phyloP scores from a whole-genome alignment of 768 basidiomycete species.

The Mycena rosella region DNA sequence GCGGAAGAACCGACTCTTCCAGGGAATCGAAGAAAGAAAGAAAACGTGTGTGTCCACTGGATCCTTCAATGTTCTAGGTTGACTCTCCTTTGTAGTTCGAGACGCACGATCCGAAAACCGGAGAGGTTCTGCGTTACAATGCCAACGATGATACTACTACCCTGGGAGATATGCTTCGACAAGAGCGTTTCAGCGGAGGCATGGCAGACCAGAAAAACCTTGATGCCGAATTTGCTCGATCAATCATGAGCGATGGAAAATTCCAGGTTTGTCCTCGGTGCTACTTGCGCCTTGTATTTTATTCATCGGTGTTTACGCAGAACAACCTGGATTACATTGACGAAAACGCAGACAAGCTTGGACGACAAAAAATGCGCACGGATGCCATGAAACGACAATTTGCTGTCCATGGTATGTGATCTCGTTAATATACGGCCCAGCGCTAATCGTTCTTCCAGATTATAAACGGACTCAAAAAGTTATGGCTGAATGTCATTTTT shows the following conservation, averaged over 20 bases:
- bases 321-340: conserved; percentile 95
- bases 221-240: conserved; percentile 89
- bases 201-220: conserved; percentile 92
- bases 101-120: conserved; percentile 91
- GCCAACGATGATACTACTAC: conserved; percentile 91
- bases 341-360: conserved; percentile 94
- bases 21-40: conserved; percentile 86
- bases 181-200: conserved; percentile 92
- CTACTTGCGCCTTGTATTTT: background rate
- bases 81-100: conserved; percentile 68
- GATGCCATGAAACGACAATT: conserved; percentile 98
- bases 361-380: conserved; percentile 94
- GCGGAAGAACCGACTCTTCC: conserved; percentile 64
- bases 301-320: conserved; percentile 49
- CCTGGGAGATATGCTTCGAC: conserved; percentile 91
- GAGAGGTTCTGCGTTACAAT: conserved; percentile 90
- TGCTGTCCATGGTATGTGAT: conserved; percentile 86
- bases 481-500: conserved; percentile 86
- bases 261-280: conserved; percentile 71
- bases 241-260: conserved; percentile 89
- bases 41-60: conserved; percentile 68
- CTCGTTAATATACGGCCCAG: background rate
- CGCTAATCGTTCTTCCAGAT: conserved; percentile 61
- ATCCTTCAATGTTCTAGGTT: conserved; percentile 22
- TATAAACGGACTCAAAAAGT: conserved; percentile 96